phyloP scores from a whole-genome alignment of 495 filamentous ascomycete genomes.

The Talaromyces trachyspermus region DNA sequence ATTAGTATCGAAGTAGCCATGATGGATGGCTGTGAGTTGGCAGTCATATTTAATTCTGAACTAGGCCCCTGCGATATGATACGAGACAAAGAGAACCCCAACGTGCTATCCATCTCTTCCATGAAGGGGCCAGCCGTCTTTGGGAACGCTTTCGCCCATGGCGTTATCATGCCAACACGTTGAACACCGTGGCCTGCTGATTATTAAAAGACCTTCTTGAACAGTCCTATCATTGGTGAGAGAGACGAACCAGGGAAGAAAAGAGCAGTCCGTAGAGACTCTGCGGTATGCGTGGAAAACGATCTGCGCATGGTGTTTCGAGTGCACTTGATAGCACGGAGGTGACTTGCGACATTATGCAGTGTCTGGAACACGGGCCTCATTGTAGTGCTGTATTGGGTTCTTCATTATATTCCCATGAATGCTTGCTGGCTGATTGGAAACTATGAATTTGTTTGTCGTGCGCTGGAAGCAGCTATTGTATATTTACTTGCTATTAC shows the following conservation, averaged over 20 bases:
- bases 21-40: conserved; percentile 90
- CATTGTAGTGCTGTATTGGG: not conserved
- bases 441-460: not conserved
- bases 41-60: conserved; percentile 65
- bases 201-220: not conserved
- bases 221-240: not conserved
- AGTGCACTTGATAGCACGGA: not conserved
- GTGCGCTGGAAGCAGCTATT: too few relatives aligned
- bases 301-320: conserved; percentile 1
- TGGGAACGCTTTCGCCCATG: conserved; percentile 82
- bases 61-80: conserved; percentile 77
- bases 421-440: not conserved
- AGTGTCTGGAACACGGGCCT: not conserved
- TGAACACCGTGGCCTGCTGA: conserved; percentile 84
- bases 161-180: conserved; percentile 79
- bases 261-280: conserved; percentile 57
- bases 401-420: not conserved
- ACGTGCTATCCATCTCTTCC: conserved; percentile 72
- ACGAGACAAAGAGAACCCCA: conserved; percentile 61
- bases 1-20: conserved; percentile 91
- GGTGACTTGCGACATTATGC: not conserved
- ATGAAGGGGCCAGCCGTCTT: conserved; percentile 60
- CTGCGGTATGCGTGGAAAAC: not conserved
- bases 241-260: conserved; percentile 69
- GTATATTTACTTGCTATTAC: too few relatives aligned